These are phyloP conservation scores for Suhomyces atakaporum DNA, from an alignment of 1,139 yeast genomes.

Conservation along the genomic window DNA sequence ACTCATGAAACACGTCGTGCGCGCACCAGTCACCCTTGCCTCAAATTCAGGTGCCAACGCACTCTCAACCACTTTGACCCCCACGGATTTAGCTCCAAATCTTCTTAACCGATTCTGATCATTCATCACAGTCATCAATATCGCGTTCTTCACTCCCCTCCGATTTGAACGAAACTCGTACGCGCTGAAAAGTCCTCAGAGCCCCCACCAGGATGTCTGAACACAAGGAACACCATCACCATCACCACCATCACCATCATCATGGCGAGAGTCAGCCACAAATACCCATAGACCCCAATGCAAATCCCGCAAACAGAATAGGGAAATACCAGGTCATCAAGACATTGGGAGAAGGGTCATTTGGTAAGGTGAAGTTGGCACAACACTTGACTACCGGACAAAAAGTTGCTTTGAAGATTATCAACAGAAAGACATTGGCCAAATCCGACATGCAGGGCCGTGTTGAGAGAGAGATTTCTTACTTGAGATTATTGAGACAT, in stretches of 20 bases:
- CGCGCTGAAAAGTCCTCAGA: neutral
- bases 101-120: neutral
- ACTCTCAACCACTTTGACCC: neutral
- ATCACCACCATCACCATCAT: constrained; percentile 18
- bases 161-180: neutral
- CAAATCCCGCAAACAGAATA: constrained; percentile 54
- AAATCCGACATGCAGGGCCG: constrained; percentile 98
- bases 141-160: neutral
- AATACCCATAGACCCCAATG: constrained; percentile 30
- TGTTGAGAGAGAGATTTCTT: constrained; percentile 91
- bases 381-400: constrained; percentile 93
- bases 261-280: constrained; percentile 11
- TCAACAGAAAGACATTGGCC: constrained; percentile 89
- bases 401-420: constrained; percentile 90
- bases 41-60: constrained; percentile 1
- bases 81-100: neutral
- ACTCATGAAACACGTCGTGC: constrained; percentile 4
- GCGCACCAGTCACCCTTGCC: neutral
- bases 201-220: constrained; percentile 9
- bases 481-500: constrained; percentile 83
- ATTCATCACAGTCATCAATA: neutral
- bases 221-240: constrained; percentile 14
- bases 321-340: constrained; percentile 95
- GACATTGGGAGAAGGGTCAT: constrained; percentile 95
- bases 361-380: constrained; percentile 95